phyloP scores from a whole-genome alignment of 805 yeast species.

The Ogataea neopini region DNA sequence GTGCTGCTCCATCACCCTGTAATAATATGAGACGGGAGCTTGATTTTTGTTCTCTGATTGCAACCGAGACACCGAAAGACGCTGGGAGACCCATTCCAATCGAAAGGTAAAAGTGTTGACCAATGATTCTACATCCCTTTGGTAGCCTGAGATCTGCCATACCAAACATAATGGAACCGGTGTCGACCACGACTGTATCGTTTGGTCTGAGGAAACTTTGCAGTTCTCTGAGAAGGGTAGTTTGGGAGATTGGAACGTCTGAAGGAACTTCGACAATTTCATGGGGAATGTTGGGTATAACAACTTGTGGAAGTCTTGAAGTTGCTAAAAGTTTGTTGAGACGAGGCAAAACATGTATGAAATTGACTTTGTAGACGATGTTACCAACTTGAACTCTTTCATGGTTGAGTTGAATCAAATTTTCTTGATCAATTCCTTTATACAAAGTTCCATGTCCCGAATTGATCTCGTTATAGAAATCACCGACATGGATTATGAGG shows the following conservation, averaged over 20 bases:
- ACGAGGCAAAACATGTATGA: constrained; percentile 50
- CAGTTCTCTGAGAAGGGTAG: constrained; percentile 43
- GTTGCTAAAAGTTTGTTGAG: constrained; percentile 40
- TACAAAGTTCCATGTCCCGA: constrained; percentile 61
- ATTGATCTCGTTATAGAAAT: constrained; percentile 64
- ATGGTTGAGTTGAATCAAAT: constrained; percentile 52
- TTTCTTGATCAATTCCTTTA: constrained; percentile 40
- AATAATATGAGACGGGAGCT: constrained; percentile 59
- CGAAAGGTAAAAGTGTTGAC: constrained; percentile 79
- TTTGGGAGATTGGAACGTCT: constrained; percentile 47
- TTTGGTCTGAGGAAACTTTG: constrained; percentile 42
- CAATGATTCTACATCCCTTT: constrained; percentile 46
- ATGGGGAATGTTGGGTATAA: constrained; percentile 12
- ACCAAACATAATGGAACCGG: constrained; percentile 82
- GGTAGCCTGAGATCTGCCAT: constrained; percentile 68
- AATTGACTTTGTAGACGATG: constrained; percentile 42
- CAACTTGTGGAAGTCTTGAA: constrained; percentile 6
- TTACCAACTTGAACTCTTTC: constrained; percentile 51
- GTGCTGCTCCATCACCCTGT: constrained; percentile 94
- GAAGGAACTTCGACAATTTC: constrained; percentile 27
- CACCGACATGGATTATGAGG: constrained; percentile 69
- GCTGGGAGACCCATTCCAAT: constrained; percentile 91
- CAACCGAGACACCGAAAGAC: constrained; percentile 78
- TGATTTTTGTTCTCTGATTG: constrained; percentile 52
- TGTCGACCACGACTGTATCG: constrained; percentile 77